Conservation (phyloP, 768 basidiomycete genomes). For the Lentinula detonsa region DNA sequence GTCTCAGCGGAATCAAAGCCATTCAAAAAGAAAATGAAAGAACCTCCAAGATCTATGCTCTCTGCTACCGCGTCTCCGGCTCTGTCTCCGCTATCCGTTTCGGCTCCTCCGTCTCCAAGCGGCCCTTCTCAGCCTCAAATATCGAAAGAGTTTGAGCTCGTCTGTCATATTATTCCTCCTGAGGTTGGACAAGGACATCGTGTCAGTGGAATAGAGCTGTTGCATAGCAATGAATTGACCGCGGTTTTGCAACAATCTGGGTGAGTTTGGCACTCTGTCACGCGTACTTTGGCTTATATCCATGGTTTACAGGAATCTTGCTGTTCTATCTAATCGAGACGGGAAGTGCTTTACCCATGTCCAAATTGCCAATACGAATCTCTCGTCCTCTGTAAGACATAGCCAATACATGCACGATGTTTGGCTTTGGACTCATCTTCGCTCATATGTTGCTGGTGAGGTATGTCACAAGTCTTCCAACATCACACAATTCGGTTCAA, state of each 20-base stretch:
- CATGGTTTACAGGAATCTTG: conserved; percentile 39
- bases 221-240: conserved; percentile 37
- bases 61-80: conserved; percentile 41
- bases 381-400: conserved; percentile 26
- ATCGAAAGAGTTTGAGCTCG: conserved; percentile 25
- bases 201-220: conserved; percentile 39
- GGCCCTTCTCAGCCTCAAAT: conserved; percentile 15
- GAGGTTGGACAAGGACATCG: conserved; percentile 29
- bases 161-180: conserved; percentile 45
- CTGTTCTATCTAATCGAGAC: conserved; percentile 49
- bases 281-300: neutral
- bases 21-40: conserved; percentile 17
- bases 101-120: conserved; percentile 32
- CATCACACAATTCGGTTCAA: conserved; percentile 11
- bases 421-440: conserved; percentile 40
- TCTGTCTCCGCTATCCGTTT: conserved; percentile 31
- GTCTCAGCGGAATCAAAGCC: neutral
- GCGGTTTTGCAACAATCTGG: conserved; percentile 59
- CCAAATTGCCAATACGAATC: conserved; percentile 19
- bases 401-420: conserved; percentile 24
- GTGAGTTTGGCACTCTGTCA: conserved; percentile 29
- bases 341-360: conserved; percentile 28
- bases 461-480: conserved; percentile 17
- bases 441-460: conserved; percentile 31
- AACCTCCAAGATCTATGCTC: conserved; percentile 34